phyloP scores from a whole-genome alignment of 2,329 filamentous ascomycete species.

The Fusarium succisae region DNA sequence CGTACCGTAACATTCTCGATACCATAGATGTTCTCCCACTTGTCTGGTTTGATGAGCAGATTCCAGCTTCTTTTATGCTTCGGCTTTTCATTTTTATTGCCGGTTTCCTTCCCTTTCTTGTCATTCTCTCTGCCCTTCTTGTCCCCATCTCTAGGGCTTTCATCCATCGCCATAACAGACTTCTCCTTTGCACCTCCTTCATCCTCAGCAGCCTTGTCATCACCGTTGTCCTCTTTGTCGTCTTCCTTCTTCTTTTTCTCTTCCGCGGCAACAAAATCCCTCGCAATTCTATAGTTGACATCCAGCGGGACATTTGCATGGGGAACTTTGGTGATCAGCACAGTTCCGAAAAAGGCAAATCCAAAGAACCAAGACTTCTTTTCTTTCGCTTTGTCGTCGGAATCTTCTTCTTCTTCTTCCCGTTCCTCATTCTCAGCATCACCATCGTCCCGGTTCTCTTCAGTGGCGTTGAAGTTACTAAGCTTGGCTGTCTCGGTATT shows the following conservation, averaged over 20 bases:
- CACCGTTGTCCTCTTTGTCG: background rate
- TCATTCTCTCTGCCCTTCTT: background rate
- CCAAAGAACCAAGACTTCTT: background rate
- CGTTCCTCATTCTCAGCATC: background rate
- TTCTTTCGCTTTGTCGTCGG: background rate
- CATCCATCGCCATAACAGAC: rapidly evolving
- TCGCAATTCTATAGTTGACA: background rate
- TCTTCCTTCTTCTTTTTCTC: background rate
- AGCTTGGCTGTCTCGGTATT: background rate
- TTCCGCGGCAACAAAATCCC: background rate
- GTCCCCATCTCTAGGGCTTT: rapidly evolving
- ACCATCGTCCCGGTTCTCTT: rapidly evolving
- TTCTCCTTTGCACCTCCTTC: too few species aligned
- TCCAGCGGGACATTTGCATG: background rate
- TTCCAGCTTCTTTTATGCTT: background rate
- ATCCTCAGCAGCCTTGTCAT: background rate
- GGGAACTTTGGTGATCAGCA: background rate
- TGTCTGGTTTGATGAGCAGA: background rate
- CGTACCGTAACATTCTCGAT: background rate
- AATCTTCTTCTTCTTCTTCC: background rate
- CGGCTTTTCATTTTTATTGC: rapidly evolving
- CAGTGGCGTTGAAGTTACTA: rapidly evolving
- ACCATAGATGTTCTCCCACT: background rate
- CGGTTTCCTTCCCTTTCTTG: background rate
- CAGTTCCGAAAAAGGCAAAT: background rate